phyloP scores from a whole-genome alignment of 2,329 filamentous ascomycete genomes.

The Byssothecium circinans region DNA sequence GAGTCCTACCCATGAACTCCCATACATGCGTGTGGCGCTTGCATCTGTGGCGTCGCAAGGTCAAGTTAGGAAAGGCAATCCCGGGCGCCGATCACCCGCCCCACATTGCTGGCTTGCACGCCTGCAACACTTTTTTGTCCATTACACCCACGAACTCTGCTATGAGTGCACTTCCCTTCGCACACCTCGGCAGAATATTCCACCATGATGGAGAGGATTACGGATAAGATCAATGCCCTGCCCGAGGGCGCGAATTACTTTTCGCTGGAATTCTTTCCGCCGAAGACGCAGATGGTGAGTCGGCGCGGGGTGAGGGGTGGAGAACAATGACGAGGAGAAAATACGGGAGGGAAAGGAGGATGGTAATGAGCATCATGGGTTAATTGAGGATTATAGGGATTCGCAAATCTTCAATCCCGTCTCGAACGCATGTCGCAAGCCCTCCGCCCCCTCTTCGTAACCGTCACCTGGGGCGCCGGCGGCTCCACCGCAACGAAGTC shows the following conservation, averaged over 20 bases:
- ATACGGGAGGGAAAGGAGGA: too few species aligned
- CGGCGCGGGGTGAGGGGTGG: neutral
- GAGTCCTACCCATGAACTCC: too few species aligned
- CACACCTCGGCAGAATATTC: neutral
- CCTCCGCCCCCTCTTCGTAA: constrained; percentile 89
- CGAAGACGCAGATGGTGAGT: constrained; percentile 83
- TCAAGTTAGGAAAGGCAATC: too few species aligned
- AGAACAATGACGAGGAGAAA: too few species aligned
- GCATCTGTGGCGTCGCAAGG: too few species aligned
- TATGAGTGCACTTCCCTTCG: neutral
- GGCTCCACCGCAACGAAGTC: constrained; percentile 90
- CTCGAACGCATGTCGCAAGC: constrained; percentile 94
- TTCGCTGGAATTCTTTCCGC: constrained; percentile 98
- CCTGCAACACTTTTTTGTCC: constrained; percentile 15
- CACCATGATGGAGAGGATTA: constrained; percentile 65
- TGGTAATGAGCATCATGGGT: too few species aligned
- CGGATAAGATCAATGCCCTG: constrained; percentile 90
- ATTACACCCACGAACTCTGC: neutral
- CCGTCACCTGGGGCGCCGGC: constrained; percentile 96
- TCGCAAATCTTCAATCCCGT: constrained; percentile 88
- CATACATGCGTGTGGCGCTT: too few species aligned
- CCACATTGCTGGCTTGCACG: constrained; percentile 25
- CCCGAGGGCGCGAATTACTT: constrained; percentile 82
- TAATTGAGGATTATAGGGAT: constrained; percentile 61
- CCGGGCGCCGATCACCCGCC: constrained; percentile 10